Conservation (phyloP, 495 filamentous ascomycete species). For the Trichoderma asperelloides region DNA sequence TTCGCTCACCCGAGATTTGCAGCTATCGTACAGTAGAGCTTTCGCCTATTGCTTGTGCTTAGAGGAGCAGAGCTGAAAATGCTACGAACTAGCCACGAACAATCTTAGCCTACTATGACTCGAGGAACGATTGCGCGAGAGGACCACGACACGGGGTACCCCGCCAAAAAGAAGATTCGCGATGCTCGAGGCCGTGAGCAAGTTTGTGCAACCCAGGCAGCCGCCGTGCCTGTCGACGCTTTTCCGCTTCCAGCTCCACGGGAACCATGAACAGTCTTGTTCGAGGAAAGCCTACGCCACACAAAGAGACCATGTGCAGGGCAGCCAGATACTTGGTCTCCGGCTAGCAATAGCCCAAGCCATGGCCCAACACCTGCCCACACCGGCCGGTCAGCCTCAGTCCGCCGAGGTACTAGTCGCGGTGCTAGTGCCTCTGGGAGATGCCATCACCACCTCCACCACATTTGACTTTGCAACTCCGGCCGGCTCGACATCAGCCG, state of each 20-base stretch:
- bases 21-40: not conserved
- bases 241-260: not conserved
- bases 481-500: not conserved
- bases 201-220: not conserved
- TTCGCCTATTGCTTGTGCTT: not conserved
- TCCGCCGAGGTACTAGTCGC: not conserved
- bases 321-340: not conserved
- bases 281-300: not conserved
- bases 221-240: not conserved
- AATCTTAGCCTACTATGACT: no score
- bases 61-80: not conserved
- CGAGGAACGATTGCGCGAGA: no score
- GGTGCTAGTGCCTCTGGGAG: not conserved
- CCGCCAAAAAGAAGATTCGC: no score
- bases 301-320: not conserved
- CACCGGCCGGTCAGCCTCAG: slow-evolving; percentile 2
- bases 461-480: not conserved
- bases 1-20: not conserved
- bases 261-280: not conserved
- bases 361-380: not conserved
- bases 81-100: not conserved
- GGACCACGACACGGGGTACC: no score
- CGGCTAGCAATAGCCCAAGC: not conserved
- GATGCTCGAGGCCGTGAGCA: not conserved
- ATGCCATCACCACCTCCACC: slow-evolving; percentile 1